Evolutionary conservation across 2,329 filamentous ascomycete genomes (phyloP), one percentile per base, ranked within the genome.

Genomic region (Hymenoscyphus infarciens): DNA sequence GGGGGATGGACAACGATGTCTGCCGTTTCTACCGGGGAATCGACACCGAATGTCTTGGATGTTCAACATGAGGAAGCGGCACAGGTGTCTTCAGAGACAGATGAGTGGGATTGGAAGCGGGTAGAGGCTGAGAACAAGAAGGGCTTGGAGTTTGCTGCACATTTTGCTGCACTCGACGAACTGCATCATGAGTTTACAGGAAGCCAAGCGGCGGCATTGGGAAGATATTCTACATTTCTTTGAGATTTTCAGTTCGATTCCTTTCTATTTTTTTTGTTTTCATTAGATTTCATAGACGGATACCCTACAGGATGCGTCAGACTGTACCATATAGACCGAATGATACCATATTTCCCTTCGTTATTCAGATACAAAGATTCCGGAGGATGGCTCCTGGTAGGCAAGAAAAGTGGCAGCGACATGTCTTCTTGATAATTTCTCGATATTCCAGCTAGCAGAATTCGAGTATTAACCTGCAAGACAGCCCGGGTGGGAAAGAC

Each of bases 101-200:
- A 63, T 3, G 66, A 68, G 4, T 87, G 84, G 84, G 81, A 85
- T 67, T 88, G 86, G 86, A 78, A 76, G 68, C 75, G 78, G 55
- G 77, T 85, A 3, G 86, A 87, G 75, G 77, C 76, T 55, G 77
- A 83, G 72, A 79, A 85, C 57, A 76, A 80, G 53, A 79, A 78
- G 70, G 86, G 86, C 1, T 78, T 86, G 75, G 77, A 80, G 68
- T 78, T 81, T 65, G 85, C 83, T 0, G 73, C 76, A 64, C 80
- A 86, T 65, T 85, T 88, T 69, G 81, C 81, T 1, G 80, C 80
- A 29, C 74, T 88, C 52, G 86, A 88, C 58, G 79, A 77, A 2
- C 72, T 85, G 27, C 78, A 82, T 22, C 59, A 67, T 45, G 69
- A 72, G 60, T 75, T 74, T 60, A 69, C 71, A 1, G 74, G 74